These are phyloP conservation scores for Arachnopeziza araneosa DNA, from an alignment of 2,329 filamentous ascomycete species.

Conservation along the genomic window DNA sequence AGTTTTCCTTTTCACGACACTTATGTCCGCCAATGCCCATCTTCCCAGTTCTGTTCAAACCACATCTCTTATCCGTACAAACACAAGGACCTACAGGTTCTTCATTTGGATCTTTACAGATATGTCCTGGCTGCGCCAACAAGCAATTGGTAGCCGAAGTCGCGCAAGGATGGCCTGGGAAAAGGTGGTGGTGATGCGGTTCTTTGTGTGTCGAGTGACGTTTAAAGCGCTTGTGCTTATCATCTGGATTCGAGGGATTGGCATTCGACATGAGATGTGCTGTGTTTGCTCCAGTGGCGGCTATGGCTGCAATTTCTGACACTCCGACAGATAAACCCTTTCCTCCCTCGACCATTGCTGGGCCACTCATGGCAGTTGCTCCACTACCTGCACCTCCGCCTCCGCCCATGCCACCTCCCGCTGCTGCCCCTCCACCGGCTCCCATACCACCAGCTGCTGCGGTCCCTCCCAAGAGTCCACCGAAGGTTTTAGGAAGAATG, in stretches of 20 bases:
- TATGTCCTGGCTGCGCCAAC: background rate
- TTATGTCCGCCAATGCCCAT: background rate
- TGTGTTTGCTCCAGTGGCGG: background rate
- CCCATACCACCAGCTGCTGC: background rate
- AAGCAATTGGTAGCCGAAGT: background rate
- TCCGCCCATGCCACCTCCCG: background rate
- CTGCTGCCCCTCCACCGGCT: background rate
- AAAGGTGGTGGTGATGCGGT: conserved; percentile 1
- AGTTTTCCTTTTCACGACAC: background rate
- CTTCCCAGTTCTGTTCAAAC: background rate
- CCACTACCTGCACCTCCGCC: conserved; percentile 7
- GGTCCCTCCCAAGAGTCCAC: background rate
- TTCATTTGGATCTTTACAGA: background rate
- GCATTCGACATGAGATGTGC: background rate
- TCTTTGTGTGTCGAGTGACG: background rate
- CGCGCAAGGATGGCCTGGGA: background rate
- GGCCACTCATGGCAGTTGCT: background rate
- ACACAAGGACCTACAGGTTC: background rate
- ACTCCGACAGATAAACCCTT: background rate
- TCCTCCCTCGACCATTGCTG: background rate
- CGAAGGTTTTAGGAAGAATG: conserved; percentile 1
- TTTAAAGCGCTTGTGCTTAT: conserved; percentile 1
- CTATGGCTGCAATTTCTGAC: background rate
- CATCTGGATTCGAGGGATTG: background rate
- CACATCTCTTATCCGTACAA: background rate